Evolutionary conservation across 495 filamentous ascomycete species (phyloP).

Genomic region (Xylaria acuta): DNA sequence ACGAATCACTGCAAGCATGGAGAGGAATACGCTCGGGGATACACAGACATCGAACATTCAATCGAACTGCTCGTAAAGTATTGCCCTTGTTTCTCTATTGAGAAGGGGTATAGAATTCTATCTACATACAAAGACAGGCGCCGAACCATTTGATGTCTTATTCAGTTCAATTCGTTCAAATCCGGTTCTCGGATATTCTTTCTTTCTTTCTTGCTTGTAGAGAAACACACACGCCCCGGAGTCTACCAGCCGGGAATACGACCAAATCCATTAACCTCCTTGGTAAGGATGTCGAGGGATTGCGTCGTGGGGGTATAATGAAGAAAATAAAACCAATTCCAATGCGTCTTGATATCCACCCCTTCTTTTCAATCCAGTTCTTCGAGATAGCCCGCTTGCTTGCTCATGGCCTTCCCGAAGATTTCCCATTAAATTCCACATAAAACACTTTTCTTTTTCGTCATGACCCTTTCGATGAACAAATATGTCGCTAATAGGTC

Average conservation of each 20-base stretch:
- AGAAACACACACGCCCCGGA: slow-evolving; percentile 11
- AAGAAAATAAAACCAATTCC: slow-evolving; percentile 12
- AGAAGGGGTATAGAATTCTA: not conserved
- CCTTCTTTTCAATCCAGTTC: not conserved
- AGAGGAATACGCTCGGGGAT: not conserved
- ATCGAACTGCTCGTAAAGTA: not conserved
- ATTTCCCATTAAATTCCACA: not conserved
- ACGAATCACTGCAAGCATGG: not conserved
- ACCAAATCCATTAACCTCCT: slow-evolving; percentile 7
- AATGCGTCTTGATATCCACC: not conserved
- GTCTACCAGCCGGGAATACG: slow-evolving; percentile 18
- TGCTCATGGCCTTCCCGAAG: not conserved
- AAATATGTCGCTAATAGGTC: not conserved
- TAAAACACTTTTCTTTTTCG: not conserved
- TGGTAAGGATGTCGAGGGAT: not conserved
- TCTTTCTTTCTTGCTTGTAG: not conserved
- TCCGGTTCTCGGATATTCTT: not conserved
- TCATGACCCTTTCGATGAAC: not conserved
- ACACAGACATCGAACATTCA: not conserved
- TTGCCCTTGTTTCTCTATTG: not conserved
- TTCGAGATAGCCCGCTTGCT: slow-evolving; percentile 21
- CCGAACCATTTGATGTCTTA: not conserved
- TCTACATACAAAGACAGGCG: not conserved
- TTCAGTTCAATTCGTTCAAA: slow-evolving; percentile 2
- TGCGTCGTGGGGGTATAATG: slow-evolving; percentile 23